A percentile compares a stretch with the other conserved stretches of the same genome.
phyloP scores from a whole-genome alignment of 192 early-diverging fungal species.

The Linnemannia hyalina region DNA sequence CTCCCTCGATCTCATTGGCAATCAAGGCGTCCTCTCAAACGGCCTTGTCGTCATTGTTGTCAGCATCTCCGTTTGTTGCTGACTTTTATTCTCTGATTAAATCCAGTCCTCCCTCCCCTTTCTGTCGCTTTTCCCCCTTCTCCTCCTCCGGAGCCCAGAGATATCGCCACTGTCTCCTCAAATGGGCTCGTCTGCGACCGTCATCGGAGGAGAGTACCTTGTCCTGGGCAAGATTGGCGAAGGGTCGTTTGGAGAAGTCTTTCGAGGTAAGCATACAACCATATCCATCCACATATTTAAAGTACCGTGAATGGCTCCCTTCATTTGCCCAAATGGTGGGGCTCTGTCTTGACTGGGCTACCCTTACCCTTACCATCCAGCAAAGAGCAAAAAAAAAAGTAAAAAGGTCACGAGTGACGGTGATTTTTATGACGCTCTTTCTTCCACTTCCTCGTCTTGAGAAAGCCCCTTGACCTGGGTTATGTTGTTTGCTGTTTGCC shows the following conservation, averaged over 20 bases:
- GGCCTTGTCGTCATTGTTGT: conserved; percentile 18
- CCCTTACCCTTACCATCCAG: not conserved
- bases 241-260: conserved; percentile 74
- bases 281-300: not conserved
- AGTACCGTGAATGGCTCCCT: too few relatives aligned
- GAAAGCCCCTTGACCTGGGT: not conserved
- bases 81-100: not conserved
- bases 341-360: not conserved
- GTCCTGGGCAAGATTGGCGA: conserved; percentile 71
- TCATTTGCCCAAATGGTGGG: not conserved
- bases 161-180: conserved; percentile 34
- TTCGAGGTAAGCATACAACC: conserved; percentile 60
- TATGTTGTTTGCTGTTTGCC: not conserved
- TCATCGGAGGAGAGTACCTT: conserved; percentile 67
- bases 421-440: not conserved
- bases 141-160: conserved; percentile 40
- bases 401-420: conserved; percentile 3
- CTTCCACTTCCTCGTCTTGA: not conserved
- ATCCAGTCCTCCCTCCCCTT: not conserved
- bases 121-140: not conserved
- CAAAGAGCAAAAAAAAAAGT: not conserved
- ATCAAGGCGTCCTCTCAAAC: conserved; percentile 25
- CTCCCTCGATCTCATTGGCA: not conserved
- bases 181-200: conserved; percentile 57
- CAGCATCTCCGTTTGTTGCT: not conserved